Conservation (phyloP, 2,329 filamentous ascomycete genomes). For the Aspergillus novoparasiticus region DNA sequence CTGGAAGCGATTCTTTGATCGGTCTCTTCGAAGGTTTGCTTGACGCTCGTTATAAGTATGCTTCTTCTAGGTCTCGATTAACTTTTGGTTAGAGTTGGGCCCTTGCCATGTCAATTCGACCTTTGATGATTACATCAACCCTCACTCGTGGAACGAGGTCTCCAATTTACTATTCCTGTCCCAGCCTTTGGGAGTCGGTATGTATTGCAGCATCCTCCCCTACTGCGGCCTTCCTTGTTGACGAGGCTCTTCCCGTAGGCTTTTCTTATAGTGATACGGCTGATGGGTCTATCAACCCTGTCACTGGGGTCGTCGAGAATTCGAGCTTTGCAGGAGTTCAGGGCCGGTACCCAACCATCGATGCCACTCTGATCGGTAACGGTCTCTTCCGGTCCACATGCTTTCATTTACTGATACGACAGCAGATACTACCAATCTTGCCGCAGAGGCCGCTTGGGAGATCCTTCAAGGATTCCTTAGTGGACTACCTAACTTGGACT, state of each 20-base stretch:
- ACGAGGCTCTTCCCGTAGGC: constrained; percentile 21
- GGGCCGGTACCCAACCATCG: constrained; percentile 54
- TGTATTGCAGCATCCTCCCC: background rate
- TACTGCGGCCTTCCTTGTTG: background rate
- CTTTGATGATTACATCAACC: constrained; percentile 54
- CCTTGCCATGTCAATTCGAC: constrained; percentile 49
- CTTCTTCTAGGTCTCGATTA: background rate
- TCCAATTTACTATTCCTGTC: constrained; percentile 65
- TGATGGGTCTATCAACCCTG: constrained; percentile 45
- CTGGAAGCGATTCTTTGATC: constrained; percentile 46
- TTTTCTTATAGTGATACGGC: constrained; percentile 40
- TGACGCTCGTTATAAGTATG: background rate
- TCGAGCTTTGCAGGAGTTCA: constrained; percentile 44
- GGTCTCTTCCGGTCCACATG: background rate
- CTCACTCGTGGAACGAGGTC: constrained; percentile 62
- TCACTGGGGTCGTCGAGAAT: constrained; percentile 51
- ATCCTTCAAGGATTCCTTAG: constrained; percentile 58
- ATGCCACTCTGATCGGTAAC: constrained; percentile 49
- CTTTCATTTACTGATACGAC: background rate
- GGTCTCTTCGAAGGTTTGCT: constrained; percentile 43
- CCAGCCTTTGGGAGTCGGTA: constrained; percentile 61
- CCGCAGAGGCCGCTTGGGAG: constrained; percentile 59
- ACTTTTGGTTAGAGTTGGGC: constrained; percentile 37
- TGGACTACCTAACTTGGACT: constrained; percentile 51
- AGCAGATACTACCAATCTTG: constrained; percentile 57